Evolutionary conservation across 805 yeast species (phyloP), one percentile per base, ranked within the genome.

Genomic region (Myxozyma vanderwaltii): DNA sequence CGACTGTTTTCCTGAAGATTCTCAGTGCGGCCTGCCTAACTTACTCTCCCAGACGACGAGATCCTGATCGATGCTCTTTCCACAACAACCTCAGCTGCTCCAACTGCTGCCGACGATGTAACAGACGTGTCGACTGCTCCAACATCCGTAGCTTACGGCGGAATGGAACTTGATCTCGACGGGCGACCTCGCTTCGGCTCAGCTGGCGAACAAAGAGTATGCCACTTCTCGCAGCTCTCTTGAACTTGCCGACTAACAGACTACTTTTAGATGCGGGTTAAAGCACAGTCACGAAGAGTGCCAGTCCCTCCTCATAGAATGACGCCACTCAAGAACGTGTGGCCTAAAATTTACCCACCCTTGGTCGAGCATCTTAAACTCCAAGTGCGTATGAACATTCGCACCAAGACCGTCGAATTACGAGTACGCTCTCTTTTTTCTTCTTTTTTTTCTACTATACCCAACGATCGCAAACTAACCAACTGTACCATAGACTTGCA

Each of bases 281-380:
- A 90, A 74, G 77, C 86, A 54, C 97, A 92, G 74, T 81, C 86
- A 55, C 82, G 98, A 76, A 91, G 91, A 70, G 88, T 94, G 10
- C 83, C 92, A 2, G 95, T 94, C 33, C 99, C 99, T 41, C 98
- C 97, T 31, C 98, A 94, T 74, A 83, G 99, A 80, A 87, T 94
- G 91, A 82, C 96, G 0, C 99, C 99, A 24, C 81, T 94, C 69
- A 88, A 90, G 73, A 83, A 83, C 65, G 81, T 86, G 47, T 94
- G 99, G 99, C 82, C 89, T 46, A 94, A 94, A 73, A 86, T 94
- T 46, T 94, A 94, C 72, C 96, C 96, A 35, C 98, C 99, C 4
- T 78, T 94, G 66, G 98, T 94, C 38, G 97, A 94, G 63, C 96
- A 91, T 75, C 80, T 94, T 68, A 91, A 94, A 72, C 79, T 94